These are phyloP conservation scores for Trichothecium sympodiale DNA, from an alignment of 2,329 filamentous ascomycete genomes.

Conservation along the genomic window DNA sequence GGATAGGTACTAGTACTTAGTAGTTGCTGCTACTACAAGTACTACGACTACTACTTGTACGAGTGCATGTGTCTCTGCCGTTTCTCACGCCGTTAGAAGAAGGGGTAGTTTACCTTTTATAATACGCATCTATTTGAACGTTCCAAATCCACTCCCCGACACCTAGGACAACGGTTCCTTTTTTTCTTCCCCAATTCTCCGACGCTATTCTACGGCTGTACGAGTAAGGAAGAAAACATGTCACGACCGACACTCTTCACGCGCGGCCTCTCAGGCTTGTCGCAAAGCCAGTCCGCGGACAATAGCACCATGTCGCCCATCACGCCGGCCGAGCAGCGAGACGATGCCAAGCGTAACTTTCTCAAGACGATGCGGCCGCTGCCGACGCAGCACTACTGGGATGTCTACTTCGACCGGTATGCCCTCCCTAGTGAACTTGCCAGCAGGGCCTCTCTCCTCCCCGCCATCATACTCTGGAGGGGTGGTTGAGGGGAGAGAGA, in stretches of 20 bases:
- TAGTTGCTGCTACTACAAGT: no score
- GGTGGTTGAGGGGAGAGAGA: no score
- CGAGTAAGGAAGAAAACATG: slow-evolving; percentile 37
- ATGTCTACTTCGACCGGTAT: slow-evolving; percentile 56
- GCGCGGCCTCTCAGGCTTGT: slow-evolving; percentile 50
- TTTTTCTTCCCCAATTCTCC: no score
- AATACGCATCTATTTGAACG: no score
- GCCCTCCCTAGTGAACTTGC: slow-evolving; percentile 1
- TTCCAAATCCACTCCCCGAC: no score
- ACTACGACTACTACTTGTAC: no score
- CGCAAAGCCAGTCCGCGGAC: slow-evolving; percentile 46
- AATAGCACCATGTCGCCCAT: slow-evolving; percentile 30
- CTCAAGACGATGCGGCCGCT: slow-evolving; percentile 61
- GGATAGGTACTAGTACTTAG: no score
- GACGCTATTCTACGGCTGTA: no score
- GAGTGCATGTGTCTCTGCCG: no score
- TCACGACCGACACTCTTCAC: slow-evolving; percentile 50
- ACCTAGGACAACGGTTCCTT: no score
- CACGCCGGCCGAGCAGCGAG: slow-evolving; percentile 62
- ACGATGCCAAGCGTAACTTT: slow-evolving; percentile 76
- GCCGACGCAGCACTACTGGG: slow-evolving; percentile 71
- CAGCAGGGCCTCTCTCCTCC: neutral
- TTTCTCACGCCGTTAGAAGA: no score
- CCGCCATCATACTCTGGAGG: neutral
- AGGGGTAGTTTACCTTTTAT: no score